These are phyloP conservation scores for Trichophyton verrucosum DNA, from an alignment of 2,329 filamentous ascomycete genomes.

Conservation along the genomic window DNA sequence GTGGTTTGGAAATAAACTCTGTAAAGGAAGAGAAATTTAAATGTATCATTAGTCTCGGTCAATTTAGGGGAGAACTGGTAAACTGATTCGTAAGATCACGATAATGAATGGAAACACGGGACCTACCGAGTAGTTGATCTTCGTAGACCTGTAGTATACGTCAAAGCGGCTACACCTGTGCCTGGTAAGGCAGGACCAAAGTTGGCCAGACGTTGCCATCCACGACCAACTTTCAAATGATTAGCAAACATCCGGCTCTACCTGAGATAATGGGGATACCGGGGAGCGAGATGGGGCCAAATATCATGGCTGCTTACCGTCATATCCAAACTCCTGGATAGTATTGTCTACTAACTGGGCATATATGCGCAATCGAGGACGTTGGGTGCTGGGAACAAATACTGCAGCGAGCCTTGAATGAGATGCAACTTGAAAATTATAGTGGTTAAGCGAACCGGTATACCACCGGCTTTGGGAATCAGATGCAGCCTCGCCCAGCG, in stretches of 20 bases:
- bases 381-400: neutral
- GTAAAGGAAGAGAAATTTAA: neutral
- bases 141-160: neutral
- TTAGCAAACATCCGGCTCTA: neutral
- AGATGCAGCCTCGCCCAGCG: neutral
- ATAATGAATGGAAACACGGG: neutral
- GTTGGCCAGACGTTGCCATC: neutral
- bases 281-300: neutral
- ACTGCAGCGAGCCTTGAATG: neutral
- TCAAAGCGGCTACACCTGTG: neutral
- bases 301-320: neutral
- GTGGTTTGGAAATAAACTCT: neutral
- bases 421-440: neutral
- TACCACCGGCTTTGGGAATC: neutral
- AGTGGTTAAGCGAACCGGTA: neutral
- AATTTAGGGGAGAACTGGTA: neutral
- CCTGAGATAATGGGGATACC: neutral
- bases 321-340: constrained; percentile 2
- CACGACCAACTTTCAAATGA: neutral
- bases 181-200: neutral
- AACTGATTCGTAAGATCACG: neutral
- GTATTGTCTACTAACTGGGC: neutral
- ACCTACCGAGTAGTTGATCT: neutral
- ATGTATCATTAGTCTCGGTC: neutral
- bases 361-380: neutral